Evolutionary conservation across 1,284 basidiomycete species (phyloP).

Genomic region (Ustilago cynodontis): DNA sequence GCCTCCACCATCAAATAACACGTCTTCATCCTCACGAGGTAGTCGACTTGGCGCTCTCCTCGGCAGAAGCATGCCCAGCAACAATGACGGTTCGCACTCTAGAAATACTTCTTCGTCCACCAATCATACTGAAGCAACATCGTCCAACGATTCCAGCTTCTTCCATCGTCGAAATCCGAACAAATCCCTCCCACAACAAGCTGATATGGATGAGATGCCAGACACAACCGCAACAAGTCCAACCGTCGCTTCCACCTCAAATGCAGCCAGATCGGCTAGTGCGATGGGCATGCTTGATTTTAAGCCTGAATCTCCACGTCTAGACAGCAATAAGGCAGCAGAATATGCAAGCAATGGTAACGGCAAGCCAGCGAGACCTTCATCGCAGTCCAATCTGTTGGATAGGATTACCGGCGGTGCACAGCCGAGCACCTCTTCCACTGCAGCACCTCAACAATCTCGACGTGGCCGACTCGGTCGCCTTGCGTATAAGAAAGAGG

Average conservation of each 20-base stretch:
- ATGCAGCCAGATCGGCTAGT: slow-evolving; percentile 18
- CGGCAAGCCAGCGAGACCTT: slow-evolving; percentile 18
- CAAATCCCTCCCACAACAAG: slow-evolving; percentile 12
- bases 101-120: slow-evolving; percentile 26
- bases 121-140: slow-evolving; percentile 22
- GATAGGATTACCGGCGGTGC: slow-evolving; percentile 6
- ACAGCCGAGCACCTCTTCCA: not conserved
- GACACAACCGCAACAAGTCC: not conserved
- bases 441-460: slow-evolving; percentile 10
- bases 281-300: slow-evolving; percentile 33
- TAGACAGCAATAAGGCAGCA: not conserved
- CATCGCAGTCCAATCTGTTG: slow-evolving; percentile 31
- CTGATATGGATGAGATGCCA: slow-evolving; percentile 7
- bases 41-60: slow-evolving; percentile 41
- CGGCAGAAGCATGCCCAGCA: slow-evolving; percentile 13
- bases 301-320: slow-evolving; percentile 4
- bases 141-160: slow-evolving; percentile 33
- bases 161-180: slow-evolving; percentile 27
- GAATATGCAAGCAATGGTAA: not conserved
- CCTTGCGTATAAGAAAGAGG: slow-evolving; percentile 53
- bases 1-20: slow-evolving; percentile 9
- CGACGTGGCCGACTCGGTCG: slow-evolving; percentile 45
- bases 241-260: not conserved
- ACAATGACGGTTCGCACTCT: slow-evolving; percentile 11
- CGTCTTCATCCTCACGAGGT: slow-evolving; percentile 20